phyloP scores from a whole-genome alignment of 768 basidiomycete genomes.

The Xerocomellus intermedius region DNA sequence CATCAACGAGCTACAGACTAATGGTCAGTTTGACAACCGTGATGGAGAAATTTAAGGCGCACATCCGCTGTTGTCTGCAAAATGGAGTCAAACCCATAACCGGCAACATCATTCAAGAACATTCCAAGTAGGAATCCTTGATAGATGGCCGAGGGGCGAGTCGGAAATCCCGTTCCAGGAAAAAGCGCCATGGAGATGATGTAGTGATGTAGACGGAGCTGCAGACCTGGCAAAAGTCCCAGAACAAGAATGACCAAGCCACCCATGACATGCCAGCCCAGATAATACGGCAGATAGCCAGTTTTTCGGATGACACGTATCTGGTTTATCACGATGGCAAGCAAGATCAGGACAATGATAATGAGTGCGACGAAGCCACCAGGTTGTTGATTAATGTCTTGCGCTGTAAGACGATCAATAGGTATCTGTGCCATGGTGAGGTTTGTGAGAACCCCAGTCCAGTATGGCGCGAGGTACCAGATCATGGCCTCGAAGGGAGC shows the following conservation, averaged over 20 bases:
- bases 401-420: slow-evolving; percentile 68
- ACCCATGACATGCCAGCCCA: slow-evolving; percentile 69
- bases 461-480: slow-evolving; percentile 75
- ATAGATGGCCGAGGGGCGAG: slow-evolving; percentile 73
- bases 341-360: slow-evolving; percentile 62
- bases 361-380: slow-evolving; percentile 70
- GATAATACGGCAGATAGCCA: slow-evolving; percentile 77
- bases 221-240: slow-evolving; percentile 63
- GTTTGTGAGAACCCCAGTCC: slow-evolving; percentile 76
- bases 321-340: slow-evolving; percentile 68
- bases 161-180: slow-evolving; percentile 79
- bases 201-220: slow-evolving; percentile 80
- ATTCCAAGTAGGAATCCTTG: slow-evolving; percentile 82
- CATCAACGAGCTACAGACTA: slow-evolving; percentile 57
- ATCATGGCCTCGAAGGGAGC: slow-evolving; percentile 71
- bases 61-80: slow-evolving; percentile 74
- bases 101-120: slow-evolving; percentile 76
- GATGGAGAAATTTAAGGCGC: slow-evolving; percentile 20
- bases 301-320: slow-evolving; percentile 80
- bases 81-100: slow-evolving; percentile 78
- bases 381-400: slow-evolving; percentile 61
- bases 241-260: slow-evolving; percentile 66
- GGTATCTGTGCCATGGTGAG: slow-evolving; percentile 71
- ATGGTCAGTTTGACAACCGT: neutral
- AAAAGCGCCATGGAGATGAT: slow-evolving; percentile 72